phyloP scores from a whole-genome alignment of 768 basidiomycete species.

The Paxillus rubicundulus region DNA sequence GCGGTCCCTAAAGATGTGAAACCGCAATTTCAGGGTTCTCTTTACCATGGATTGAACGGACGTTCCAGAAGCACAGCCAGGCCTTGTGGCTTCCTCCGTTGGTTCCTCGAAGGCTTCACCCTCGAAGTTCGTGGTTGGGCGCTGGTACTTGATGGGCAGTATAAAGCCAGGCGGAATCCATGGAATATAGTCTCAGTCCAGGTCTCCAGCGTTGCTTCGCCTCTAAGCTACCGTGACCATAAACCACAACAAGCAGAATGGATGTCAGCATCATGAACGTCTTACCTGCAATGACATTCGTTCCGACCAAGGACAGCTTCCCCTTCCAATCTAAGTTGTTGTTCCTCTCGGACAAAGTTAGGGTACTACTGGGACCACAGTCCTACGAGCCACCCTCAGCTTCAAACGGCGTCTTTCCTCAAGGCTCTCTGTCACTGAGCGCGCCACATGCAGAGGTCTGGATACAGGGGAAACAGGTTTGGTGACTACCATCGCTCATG shows the following conservation, averaged over 20 bases:
- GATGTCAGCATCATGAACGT: conserved; percentile 23
- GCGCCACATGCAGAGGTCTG: conserved; percentile 47
- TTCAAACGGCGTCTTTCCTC: conserved; percentile 45
- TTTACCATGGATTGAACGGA: conserved; percentile 13
- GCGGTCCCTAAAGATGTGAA: conserved; percentile 13
- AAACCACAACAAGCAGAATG: conserved; percentile 12
- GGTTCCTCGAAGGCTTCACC: not conserved
- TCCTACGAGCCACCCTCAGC: conserved; percentile 22
- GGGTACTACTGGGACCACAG: conserved; percentile 34
- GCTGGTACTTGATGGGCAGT: conserved; percentile 8
- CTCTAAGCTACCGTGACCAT: not conserved
- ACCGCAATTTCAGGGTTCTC: conserved; percentile 17
- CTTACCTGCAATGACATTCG: conserved; percentile 33
- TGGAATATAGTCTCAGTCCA: not conserved
- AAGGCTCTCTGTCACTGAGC: conserved; percentile 39
- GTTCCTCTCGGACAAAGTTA: conserved; percentile 28
- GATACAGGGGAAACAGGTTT: conserved; percentile 41
- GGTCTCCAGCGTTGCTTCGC: not conserved
- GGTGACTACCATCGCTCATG: conserved; percentile 11
- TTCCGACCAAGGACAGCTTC: conserved; percentile 36
- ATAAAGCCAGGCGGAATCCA: conserved; percentile 17
- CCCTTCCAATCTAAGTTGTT: conserved; percentile 39
- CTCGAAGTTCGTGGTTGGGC: conserved; percentile 1
- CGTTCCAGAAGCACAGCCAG: conserved; percentile 14
- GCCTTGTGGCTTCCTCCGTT: conserved; percentile 11